Evolutionary conservation across 2,329 filamentous ascomycete genomes (phyloP), one percentile per base, ranked within the genome.

Genomic region (Penicillium sp.): DNA sequence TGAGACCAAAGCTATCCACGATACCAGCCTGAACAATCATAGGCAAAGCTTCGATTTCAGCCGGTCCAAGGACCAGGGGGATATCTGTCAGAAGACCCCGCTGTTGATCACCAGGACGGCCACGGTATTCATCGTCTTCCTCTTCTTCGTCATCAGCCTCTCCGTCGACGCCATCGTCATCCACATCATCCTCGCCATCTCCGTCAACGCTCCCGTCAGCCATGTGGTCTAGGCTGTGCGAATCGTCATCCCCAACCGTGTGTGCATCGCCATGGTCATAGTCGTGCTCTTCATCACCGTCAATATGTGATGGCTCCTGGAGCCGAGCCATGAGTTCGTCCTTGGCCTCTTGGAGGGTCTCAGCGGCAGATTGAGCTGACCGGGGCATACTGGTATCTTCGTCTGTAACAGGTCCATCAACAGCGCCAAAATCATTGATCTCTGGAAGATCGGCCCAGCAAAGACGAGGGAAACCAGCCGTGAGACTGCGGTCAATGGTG

Each of bases 1-100:
- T 88, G 8, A 85, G 76, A 0, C 86, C 85, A 61, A 88, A 88
- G 57, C 89, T 89, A 56, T 95, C 90, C 22, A 96, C 85, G 50
- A 97, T 95, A 59, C 92, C 95, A 14, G 90, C 92, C 78, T 97
- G 96, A 66, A 97, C 88, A 57, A 97, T 95, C 92, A 97, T 96
- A 53, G 96, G 93, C 50, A 97, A 78, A 6, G 94, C 92, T 73
- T 97, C 93, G 51, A 97, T 97, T 74, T 97, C 93, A 53, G 91
- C 92, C 0, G 93, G 93, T 41, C 95, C 92, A 30, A 97, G 80
- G 36, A 97, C 96, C 62, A 97, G 89, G 30, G 93, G 93, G 12
- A 97, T 91, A 71, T 97, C 93, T 0, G 93, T 97, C 53, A 97
- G 78, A 14, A 97, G 78, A 12, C 93, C 93, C 17, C 90, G 88